phyloP scores from a whole-genome alignment of 208 protist genomes.

The Acanthamoeba lenticulata region DNA sequence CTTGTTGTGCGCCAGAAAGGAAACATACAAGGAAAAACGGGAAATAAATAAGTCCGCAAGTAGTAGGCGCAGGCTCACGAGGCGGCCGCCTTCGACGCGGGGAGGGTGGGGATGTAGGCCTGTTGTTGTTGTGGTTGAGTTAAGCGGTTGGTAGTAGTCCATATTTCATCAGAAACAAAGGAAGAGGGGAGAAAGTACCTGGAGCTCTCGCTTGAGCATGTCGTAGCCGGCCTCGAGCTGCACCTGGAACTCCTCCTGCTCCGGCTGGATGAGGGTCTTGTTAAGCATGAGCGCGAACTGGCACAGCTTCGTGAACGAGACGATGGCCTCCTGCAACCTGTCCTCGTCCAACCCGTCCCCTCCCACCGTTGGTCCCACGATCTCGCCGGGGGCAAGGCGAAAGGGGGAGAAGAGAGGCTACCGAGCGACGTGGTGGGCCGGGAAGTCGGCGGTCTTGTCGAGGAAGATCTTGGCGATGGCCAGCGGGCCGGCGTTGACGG shows the following conservation, averaged over 20 bases:
- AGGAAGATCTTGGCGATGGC: slow-evolving; percentile 49
- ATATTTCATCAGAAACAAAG: background rate
- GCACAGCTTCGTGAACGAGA: slow-evolving; percentile 30
- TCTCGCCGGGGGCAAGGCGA: background rate
- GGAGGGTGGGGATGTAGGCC: no score
- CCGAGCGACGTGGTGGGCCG: background rate
- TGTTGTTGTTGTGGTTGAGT: no score
- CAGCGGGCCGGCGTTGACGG: slow-evolving; percentile 61
- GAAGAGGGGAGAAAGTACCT: background rate
- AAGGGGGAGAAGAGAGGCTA: background rate
- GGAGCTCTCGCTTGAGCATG: background rate
- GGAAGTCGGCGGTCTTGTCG: background rate
- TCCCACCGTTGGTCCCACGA: no score
- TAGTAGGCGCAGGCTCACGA: no score
- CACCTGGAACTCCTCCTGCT: slow-evolving; percentile 57
- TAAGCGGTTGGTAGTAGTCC: no score
- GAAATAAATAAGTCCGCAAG: no score
- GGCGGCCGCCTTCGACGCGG: no score
- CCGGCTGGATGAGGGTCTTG: slow-evolving; percentile 58
- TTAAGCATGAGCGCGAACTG: slow-evolving; percentile 45
- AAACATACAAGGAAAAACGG: no score
- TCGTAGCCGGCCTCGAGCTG: slow-evolving; percentile 63
- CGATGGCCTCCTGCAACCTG: slow-evolving; percentile 20
- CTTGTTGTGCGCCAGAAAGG: no score
- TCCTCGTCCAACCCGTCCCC: background rate